Percentiles rank a stretch among this genome's conserved stretches.
These are phyloP conservation scores for Orbilia oligospora DNA, from an alignment of 2,329 filamentous ascomycete species.

Conservation along the genomic window DNA sequence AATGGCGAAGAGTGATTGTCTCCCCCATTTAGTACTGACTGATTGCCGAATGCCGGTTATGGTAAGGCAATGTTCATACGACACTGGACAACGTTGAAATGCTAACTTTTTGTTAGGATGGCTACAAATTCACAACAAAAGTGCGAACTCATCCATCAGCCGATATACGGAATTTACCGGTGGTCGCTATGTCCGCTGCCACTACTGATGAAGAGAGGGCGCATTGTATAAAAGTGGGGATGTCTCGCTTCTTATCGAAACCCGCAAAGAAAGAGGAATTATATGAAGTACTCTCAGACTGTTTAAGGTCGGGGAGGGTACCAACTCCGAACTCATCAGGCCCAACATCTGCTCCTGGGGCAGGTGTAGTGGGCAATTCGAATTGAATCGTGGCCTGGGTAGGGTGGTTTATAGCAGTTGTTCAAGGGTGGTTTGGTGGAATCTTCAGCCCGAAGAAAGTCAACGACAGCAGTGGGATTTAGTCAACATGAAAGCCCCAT, in stretches of 20 bases:
- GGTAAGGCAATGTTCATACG: slow-evolving; percentile 14
- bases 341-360: slow-evolving; percentile 8
- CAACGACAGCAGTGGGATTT: neutral
- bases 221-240: slow-evolving; percentile 41
- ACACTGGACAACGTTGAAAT: neutral
- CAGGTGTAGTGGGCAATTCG: neutral
- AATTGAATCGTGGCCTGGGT: slow-evolving; percentile 37
- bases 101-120: slow-evolving; percentile 34
- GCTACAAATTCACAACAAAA: slow-evolving; percentile 48
- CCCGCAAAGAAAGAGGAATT: slow-evolving; percentile 54
- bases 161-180: slow-evolving; percentile 29
- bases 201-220: slow-evolving; percentile 49
- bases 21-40: slow-evolving; percentile 52
- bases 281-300: slow-evolving; percentile 41
- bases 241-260: slow-evolving; percentile 52
- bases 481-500: neutral
- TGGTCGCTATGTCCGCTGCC: slow-evolving; percentile 56
- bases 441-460: neutral
- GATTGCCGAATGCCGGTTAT: slow-evolving; percentile 58
- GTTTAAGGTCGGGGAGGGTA: slow-evolving; percentile 25
- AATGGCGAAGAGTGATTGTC: slow-evolving; percentile 10
- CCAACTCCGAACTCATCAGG: slow-evolving; percentile 15
- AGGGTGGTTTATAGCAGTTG: slow-evolving; percentile 8
- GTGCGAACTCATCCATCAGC: slow-evolving; percentile 46
- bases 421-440: slow-evolving; percentile 16